A percentile compares a stretch with the other conserved stretches of the same genome.
These are phyloP conservation scores for Fusarium sp. DNA, from an alignment of 2,329 filamentous ascomycete genomes.

Conservation along the genomic window DNA sequence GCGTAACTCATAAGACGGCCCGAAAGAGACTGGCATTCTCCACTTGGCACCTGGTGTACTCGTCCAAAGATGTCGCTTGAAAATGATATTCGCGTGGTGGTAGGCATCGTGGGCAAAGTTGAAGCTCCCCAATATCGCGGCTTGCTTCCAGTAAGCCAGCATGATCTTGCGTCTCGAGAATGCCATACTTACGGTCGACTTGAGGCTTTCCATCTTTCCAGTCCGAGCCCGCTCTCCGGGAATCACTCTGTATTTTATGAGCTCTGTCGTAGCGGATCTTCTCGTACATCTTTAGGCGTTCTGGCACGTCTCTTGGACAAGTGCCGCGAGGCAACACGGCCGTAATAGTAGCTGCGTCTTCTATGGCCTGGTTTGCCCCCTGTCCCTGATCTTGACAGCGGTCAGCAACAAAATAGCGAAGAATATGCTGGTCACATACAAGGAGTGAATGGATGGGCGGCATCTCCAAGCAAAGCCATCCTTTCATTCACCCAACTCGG, in stretches of 20 bases:
- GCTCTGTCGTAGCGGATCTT: conserved; percentile 68
- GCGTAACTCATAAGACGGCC: conserved; percentile 35
- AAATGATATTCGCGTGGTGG: conserved; percentile 25
- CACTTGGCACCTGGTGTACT: conserved; percentile 25
- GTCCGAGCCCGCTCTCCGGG: conserved; percentile 60
- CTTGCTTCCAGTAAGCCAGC: background rate
- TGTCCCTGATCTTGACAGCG: conserved; percentile 36
- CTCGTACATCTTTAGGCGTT: conserved; percentile 70
- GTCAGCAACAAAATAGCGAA: background rate
- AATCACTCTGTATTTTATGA: conserved; percentile 67
- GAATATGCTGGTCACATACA: background rate
- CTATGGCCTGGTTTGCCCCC: conserved; percentile 72
- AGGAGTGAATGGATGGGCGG: conserved; percentile 75
- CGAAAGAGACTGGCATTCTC: conserved; percentile 42
- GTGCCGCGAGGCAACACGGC: conserved; percentile 65
- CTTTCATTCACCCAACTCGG: conserved; percentile 65
- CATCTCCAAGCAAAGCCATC: conserved; percentile 74
- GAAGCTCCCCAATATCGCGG: conserved; percentile 29
- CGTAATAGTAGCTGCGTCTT: conserved; percentile 71
- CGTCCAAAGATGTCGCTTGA: conserved; percentile 32
- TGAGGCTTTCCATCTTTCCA: conserved; percentile 24
- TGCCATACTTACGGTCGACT: conserved; percentile 22
- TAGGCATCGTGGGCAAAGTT: conserved; percentile 40
- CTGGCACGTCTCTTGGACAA: conserved; percentile 58
- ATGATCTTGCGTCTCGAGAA: rapidly evolving